Evolutionary conservation across 306 rosid species (phyloP), one percentile per base, ranked within the genome.

Genomic region (Benincasa hispida): DNA sequence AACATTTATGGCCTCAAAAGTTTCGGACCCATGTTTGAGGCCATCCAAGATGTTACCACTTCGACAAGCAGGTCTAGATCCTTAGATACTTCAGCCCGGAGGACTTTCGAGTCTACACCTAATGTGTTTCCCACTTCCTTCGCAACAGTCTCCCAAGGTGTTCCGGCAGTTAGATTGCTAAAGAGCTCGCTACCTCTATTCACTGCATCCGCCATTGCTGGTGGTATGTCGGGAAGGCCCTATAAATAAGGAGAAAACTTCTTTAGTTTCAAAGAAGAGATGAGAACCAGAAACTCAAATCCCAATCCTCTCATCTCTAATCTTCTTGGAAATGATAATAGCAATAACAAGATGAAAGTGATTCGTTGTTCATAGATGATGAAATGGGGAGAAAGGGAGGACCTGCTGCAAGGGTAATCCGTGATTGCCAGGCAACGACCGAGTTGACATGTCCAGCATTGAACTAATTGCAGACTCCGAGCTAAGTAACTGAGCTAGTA

Each of bases 381-480:
- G 74, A 68, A 68, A 68, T 8, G 35, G 74, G 74, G 55, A n/a
- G 78, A 24, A 17, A 10, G 32, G 12, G 17, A 57, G 18, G 34
- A 93, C 98, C 98, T 94, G 97, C 77, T 88, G 97, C 88, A 94
- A 83, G 59, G 98, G 98, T 82, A 91, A 93, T 62, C 89, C 93
- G 0, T 94, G 98, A 87, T 91, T 96, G 81, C 98, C 98, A 18
- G 97, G 87, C 75, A 94, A 82, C 76, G 83, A 83, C 74, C 97
- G 95, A 67, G 87, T 91, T 39, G 98, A 94, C 98, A 94, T 94
- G 87, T 94, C 98, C 50, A 94, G 94, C 89, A 83, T 86, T 62
- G 95, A 89, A 86, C 98, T 87, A 65, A 94, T 89, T 77, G 95
- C 97, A 81, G 98, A 78, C 66, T 90, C 97, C 61, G 98, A 91